Conservation (phyloP, 177 flowering plant genomes). For the Telopea speciosissima region DNA sequence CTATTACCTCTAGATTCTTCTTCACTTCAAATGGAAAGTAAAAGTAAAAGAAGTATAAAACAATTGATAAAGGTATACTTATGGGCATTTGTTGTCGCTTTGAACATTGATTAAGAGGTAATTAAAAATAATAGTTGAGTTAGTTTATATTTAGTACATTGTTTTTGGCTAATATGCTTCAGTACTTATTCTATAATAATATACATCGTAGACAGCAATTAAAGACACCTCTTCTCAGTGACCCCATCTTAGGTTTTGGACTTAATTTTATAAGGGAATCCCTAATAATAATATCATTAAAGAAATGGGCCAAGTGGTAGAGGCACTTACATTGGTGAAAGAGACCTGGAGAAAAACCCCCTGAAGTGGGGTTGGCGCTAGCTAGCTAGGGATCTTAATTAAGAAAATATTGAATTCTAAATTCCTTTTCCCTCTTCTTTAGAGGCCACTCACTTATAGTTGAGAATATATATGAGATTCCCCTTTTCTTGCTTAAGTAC, state of each 20-base stretch:
- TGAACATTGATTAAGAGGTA: background rate
- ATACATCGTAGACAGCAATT: background rate
- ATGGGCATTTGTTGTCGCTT: background rate
- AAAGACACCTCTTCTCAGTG: conserved; percentile 1
- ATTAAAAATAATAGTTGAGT: no score
- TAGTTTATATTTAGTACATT: no score
- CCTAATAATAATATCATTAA: conserved; percentile 3
- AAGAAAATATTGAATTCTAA: background rate
- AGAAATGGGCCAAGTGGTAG: conserved; percentile 11
- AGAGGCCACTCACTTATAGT: conserved; percentile 11
- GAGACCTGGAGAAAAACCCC: conserved; percentile 5
- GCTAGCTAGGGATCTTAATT: background rate
- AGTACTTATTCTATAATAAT: conserved; percentile 2
- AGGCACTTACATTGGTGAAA: conserved; percentile 13
- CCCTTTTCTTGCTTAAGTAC: background rate
- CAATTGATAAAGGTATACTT: background rate
- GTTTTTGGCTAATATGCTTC: no score
- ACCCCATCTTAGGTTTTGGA: conserved; percentile 16
- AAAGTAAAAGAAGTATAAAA: background rate
- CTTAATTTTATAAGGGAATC: conserved; percentile 15
- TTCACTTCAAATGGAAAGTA: background rate
- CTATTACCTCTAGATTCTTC: background rate
- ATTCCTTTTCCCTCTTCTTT: background rate
- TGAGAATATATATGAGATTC: conserved; percentile 13
- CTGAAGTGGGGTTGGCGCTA: background rate